Percentiles rank a stretch among this genome's conserved stretches.
Conservation (phyloP, 129 eudicot genomes). For the Kitagawia praeruptora region DNA sequence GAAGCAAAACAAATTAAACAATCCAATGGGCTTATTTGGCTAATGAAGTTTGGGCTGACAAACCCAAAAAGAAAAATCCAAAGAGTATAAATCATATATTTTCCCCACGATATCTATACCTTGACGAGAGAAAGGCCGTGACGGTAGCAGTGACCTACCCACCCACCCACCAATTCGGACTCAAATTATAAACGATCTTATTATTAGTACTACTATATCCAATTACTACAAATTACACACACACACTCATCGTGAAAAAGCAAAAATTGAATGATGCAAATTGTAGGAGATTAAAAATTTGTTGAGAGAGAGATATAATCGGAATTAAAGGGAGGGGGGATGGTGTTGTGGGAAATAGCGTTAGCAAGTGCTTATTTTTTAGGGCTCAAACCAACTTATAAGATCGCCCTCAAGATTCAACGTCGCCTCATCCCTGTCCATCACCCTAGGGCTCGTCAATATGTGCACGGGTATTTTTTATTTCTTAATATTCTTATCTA, state of each 20-base stretch:
- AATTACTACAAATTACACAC: neutral
- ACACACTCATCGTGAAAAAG: neutral
- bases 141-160: neutral
- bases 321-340: constrained; percentile 1
- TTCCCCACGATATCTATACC: no score
- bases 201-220: no score
- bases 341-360: constrained; percentile 97
- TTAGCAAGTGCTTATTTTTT: constrained; percentile 82
- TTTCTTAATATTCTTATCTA: neutral
- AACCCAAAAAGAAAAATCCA: no score
- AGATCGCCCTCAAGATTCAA: constrained; percentile 63
- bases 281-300: neutral
- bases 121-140: neutral
- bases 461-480: constrained; percentile 47
- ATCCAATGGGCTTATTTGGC: no score
- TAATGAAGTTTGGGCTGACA: no score
- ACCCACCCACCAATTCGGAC: neutral
- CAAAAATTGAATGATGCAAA: neutral
- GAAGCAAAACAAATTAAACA: no score
- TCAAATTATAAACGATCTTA: no score
- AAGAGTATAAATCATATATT: no score
- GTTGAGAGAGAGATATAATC: no score
- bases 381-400: constrained; percentile 77
- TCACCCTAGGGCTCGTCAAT: constrained; percentile 56
- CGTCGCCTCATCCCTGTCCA: constrained; percentile 53